Base-by-base conservation (phyloP, 2,329 filamentous ascomycete species). In the Alternaria sp. region DNA sequence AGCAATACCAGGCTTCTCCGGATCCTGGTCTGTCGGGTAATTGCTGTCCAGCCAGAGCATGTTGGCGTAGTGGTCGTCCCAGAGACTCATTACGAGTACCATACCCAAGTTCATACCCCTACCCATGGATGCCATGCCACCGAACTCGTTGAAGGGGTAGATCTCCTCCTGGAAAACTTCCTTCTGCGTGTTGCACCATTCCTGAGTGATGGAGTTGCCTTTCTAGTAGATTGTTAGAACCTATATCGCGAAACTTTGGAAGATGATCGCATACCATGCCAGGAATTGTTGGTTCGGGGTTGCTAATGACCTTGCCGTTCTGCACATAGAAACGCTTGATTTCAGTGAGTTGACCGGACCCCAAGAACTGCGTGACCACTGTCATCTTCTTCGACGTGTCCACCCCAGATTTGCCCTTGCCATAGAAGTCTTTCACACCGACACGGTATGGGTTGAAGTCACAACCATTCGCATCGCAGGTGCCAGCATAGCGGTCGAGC, bases 41-140 rank as follows among this genome's bases (percentile, higher is more conserved):
- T 80, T 85, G 65, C 84, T 85, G 80, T 92, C 90, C 64, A 92
- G 85, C 90, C 90, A 92, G 70, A 90, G 84, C 89, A 92, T 92
- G 77, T 89, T 84, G 69, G 85, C 79, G 65, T 85, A 79, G 79
- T 90, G 85, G 75, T 91, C 89, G 71, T 90, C 86, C 84, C 84
- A 86, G 59, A 88, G 78, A 45, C 81, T 84, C 81, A 90, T 83
- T 57, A 89, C 86, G 9, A 90, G 82, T 27, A 88, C 87, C 86
- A 89, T 87, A 18, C 87, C 87, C 22, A 81, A 62, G 3, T 72
- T 70, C 40, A 90, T 77, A 8, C 85, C 87, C 9, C 79, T 74
- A 59, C 85, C 81, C 83, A 90, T 86, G 50, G 79, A 79, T 0
- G 78, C 69, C 71, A 89, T 78, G 27, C 88, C 89, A 38, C 88